Percentiles rank a stretch among this genome's conserved stretches.
These are phyloP conservation scores for Plasmopara muralis DNA, from an alignment of 352 stramenopile genomes.

Conservation along the genomic window DNA sequence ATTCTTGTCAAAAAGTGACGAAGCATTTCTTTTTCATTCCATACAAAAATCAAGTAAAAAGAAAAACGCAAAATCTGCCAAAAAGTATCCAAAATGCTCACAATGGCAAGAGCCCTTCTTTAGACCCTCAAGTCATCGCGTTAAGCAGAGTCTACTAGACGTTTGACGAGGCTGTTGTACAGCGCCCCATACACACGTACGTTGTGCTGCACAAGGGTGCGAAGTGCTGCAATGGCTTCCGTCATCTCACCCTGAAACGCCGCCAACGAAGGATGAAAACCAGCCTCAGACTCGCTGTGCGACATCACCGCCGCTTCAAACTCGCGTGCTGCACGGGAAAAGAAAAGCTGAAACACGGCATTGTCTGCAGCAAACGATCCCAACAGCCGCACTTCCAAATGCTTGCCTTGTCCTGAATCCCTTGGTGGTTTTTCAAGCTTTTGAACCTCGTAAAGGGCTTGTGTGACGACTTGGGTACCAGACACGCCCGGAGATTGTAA, in stretches of 20 bases:
- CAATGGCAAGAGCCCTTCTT: too few relatives aligned
- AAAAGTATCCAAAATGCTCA: too few relatives aligned
- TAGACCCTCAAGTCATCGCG: too few relatives aligned
- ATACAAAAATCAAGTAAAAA: too few relatives aligned
- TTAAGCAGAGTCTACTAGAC: constrained; percentile 17
- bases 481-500: constrained; percentile 41
- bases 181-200: constrained; percentile 49
- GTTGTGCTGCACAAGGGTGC: constrained; percentile 58
- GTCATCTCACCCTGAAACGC: constrained; percentile 42
- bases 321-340: constrained; percentile 26
- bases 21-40: too few relatives aligned
- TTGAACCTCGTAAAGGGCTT: constrained; percentile 33
- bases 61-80: too few relatives aligned
- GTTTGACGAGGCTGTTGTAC: constrained; percentile 61
- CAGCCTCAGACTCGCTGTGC: constrained; percentile 4
- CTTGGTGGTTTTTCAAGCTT: constrained; percentile 15
- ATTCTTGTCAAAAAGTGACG: too few relatives aligned
- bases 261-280: constrained; percentile 45
- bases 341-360: constrained; percentile 55
- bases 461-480: constrained; percentile 41
- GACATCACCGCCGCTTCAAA: constrained; percentile 28
- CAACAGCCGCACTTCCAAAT: constrained; percentile 38
- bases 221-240: constrained; percentile 24
- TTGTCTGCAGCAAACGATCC: constrained; percentile 40
- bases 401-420: constrained; percentile 20